Percentiles rank a stretch among this genome's conserved stretches.
These are phyloP conservation scores for Globisporangium alternatum DNA, from an alignment of 352 stramenopile species.

Conservation along the genomic window DNA sequence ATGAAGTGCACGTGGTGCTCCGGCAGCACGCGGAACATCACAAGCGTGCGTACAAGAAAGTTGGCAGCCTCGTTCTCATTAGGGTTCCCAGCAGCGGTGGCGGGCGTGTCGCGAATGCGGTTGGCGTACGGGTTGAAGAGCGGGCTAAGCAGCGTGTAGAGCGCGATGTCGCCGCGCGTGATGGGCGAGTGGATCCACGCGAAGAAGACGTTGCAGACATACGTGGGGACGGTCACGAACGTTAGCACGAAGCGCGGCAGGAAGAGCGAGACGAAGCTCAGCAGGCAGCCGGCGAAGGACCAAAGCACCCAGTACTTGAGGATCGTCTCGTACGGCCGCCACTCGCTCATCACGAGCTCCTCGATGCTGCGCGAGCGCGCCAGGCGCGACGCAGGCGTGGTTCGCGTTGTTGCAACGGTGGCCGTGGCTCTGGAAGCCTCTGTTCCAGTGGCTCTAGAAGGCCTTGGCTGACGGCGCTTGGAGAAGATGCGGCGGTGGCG, in stretches of 20 bases:
- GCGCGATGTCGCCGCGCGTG: constrained; percentile 60
- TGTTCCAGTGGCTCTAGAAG: neutral
- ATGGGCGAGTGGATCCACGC: constrained; percentile 81
- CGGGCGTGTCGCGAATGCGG: constrained; percentile 42
- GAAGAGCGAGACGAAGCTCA: constrained; percentile 62
- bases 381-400: neutral
- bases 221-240: constrained; percentile 51
- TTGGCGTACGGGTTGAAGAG: constrained; percentile 78
- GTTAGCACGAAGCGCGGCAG: constrained; percentile 56
- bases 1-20: constrained; percentile 64
- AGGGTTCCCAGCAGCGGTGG: neutral
- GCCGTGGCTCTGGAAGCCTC: constrained; percentile 7
- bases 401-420: neutral
- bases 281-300: constrained; percentile 45
- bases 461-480: constrained; percentile 15
- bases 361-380: constrained; percentile 14
- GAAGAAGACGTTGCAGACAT: constrained; percentile 66
- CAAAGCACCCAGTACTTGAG: constrained; percentile 87
- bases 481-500: constrained; percentile 47
- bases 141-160: constrained; percentile 68
- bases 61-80: constrained; percentile 47
- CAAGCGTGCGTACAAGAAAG: constrained; percentile 64
- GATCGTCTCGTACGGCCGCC: constrained; percentile 67
- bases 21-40: constrained; percentile 62
- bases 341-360: constrained; percentile 39